Percentiles rank a stretch among this genome's conserved stretches.
These are phyloP conservation scores for Wallacemonas sp. DNA, from an alignment of 208 protist genomes.

Conservation along the genomic window DNA sequence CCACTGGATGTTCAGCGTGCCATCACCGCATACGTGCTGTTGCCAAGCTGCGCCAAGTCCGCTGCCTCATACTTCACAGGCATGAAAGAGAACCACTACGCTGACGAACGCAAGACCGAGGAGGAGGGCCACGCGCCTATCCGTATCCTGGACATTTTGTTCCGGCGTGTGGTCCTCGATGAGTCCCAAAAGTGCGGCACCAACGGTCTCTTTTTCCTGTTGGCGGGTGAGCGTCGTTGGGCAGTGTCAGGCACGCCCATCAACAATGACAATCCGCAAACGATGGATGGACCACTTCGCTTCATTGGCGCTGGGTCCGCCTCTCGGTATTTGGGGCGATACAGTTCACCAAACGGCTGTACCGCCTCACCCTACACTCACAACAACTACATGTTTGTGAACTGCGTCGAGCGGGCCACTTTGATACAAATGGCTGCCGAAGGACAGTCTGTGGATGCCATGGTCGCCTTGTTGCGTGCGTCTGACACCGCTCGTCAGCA, in stretches of 20 bases:
- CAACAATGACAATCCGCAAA: slow-evolving; percentile 42
- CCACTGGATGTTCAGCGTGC: slow-evolving; percentile 6
- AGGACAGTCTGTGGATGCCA: background rate
- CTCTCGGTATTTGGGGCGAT: slow-evolving; percentile 4
- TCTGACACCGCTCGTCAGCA: no score
- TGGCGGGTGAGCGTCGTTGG: slow-evolving; percentile 43
- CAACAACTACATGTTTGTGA: no score
- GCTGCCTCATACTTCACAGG: background rate
- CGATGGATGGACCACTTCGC: slow-evolving; percentile 27
- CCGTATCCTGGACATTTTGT: slow-evolving; percentile 36
- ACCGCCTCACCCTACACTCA: no score
- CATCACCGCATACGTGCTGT: slow-evolving; percentile 11
- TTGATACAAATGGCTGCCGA: background rate
- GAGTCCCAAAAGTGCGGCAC: slow-evolving; percentile 53
- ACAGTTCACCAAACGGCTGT: no score
- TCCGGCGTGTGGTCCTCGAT: slow-evolving; percentile 58
- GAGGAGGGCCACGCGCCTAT: slow-evolving; percentile 9
- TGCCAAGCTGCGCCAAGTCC: background rate
- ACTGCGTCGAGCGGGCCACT: no score
- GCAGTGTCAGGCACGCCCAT: slow-evolving; percentile 63
- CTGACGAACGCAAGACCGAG: slow-evolving; percentile 6
- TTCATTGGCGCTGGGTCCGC: slow-evolving; percentile 28
- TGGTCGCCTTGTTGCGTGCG: no score
- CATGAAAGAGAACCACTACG: slow-evolving; percentile 5
- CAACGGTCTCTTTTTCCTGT: slow-evolving; percentile 30